Percentiles rank a stretch among this genome's conserved stretches.
Evolutionary conservation across 495 filamentous ascomycete species (phyloP).

Genomic region (Penicillium diatomitis): DNA sequence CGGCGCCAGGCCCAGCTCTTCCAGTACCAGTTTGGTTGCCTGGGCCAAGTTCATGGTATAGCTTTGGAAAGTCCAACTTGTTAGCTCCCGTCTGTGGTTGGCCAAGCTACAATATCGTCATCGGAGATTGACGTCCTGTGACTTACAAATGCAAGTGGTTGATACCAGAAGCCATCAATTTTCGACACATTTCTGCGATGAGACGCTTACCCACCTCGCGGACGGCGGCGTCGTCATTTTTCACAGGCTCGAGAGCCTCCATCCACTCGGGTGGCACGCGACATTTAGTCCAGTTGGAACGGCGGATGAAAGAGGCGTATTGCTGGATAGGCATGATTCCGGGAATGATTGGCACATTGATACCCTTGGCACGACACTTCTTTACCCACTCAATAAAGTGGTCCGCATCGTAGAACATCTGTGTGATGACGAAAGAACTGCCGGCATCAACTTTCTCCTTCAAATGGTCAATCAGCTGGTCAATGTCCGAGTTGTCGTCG

Average conservation of each 20-base stretch:
- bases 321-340: slow-evolving; percentile 99
- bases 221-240: slow-evolving; percentile 91
- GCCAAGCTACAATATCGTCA: too few species aligned
- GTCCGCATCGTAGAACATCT: slow-evolving; percentile 99
- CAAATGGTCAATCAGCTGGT: slow-evolving; percentile 78
- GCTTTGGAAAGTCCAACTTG: slow-evolving; percentile 19
- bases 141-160: slow-evolving; percentile 82
- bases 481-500: slow-evolving; percentile 82
- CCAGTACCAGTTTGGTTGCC: slow-evolving; percentile 85
- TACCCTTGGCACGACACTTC: slow-evolving; percentile 74
- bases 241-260: slow-evolving; percentile 76
- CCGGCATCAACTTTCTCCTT: slow-evolving; percentile 98
- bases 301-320: slow-evolving; percentile 80
- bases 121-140: too few species aligned
- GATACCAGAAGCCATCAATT: slow-evolving; percentile 71
- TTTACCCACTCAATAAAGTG: slow-evolving; percentile 86
- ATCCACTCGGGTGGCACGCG: slow-evolving; percentile 75
- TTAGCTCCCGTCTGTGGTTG: background rate
- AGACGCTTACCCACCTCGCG: slow-evolving; percentile 81
- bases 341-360: slow-evolving; percentile 84
- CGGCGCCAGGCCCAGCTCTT: slow-evolving; percentile 74
- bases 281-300: slow-evolving; percentile 81
- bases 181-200: slow-evolving; percentile 86
- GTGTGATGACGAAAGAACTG: slow-evolving; percentile 86
- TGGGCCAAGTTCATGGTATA: slow-evolving; percentile 99